These are phyloP conservation scores for Aspergillus luchuensis DNA, from an alignment of 2,329 filamentous ascomycete genomes.

Conservation along the genomic window DNA sequence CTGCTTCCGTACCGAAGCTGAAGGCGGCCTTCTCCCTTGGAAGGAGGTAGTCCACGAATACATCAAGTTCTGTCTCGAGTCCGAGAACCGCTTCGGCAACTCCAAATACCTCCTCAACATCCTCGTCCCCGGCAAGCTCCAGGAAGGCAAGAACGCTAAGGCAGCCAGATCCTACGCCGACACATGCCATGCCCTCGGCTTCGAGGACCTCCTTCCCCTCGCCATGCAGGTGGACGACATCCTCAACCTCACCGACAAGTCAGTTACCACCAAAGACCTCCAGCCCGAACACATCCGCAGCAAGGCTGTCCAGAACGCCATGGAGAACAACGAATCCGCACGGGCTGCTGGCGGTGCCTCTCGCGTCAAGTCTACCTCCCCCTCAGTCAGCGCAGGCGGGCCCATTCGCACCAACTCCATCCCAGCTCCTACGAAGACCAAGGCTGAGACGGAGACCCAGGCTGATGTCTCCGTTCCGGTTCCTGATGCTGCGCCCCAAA, in stretches of 20 bases:
- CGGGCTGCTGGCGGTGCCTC: conserved; percentile 35
- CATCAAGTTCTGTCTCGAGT: conserved; percentile 69
- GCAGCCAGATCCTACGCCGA: conserved; percentile 71
- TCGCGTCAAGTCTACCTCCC: conserved; percentile 27
- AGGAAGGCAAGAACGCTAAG: conserved; percentile 63
- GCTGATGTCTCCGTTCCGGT: conserved; percentile 21
- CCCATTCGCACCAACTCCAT: conserved; percentile 39
- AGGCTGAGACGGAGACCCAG: conserved; percentile 20
- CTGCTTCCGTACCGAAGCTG: conserved; percentile 70
- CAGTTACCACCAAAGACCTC: conserved; percentile 18
- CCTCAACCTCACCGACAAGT: conserved; percentile 44
- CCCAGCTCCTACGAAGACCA: conserved; percentile 27
- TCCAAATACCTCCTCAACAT: conserved; percentile 89
- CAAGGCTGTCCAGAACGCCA: conserved; percentile 37
- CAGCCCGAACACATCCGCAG: conserved; percentile 20
- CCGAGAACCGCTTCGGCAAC: conserved; percentile 86
- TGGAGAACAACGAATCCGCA: conserved; percentile 38
- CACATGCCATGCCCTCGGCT: conserved; percentile 65
- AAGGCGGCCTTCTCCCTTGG: conserved; percentile 75
- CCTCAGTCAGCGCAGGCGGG: conserved; percentile 28
- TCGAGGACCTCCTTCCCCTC: conserved; percentile 63
- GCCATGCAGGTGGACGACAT: conserved; percentile 68
- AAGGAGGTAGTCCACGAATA: conserved; percentile 75
- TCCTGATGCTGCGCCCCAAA: conserved; percentile 22
- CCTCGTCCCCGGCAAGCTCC: conserved; percentile 78